phyloP scores from a whole-genome alignment of 2,329 filamentous ascomycete genomes.

The Scedosporium dehoogii region DNA sequence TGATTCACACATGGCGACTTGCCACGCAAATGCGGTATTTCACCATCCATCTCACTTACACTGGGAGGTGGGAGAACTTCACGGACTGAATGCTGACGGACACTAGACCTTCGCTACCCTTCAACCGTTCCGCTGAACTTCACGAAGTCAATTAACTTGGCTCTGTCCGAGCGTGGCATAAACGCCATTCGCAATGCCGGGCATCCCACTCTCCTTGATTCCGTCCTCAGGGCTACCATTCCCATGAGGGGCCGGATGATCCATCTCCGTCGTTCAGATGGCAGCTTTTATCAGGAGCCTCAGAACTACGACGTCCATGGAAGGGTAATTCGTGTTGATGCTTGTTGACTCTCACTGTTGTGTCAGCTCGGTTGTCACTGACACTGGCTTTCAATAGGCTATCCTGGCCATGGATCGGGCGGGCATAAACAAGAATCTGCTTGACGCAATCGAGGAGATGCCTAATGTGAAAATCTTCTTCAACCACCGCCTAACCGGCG shows the following conservation, averaged over 20 bases:
- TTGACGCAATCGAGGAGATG: slow-evolving; percentile 73
- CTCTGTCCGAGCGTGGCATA: slow-evolving; percentile 87
- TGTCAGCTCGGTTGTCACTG: neutral
- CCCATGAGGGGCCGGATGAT: slow-evolving; percentile 98
- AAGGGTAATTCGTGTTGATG: slow-evolving; percentile 46
- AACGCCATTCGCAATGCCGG: slow-evolving; percentile 70
- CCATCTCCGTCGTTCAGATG: slow-evolving; percentile 57
- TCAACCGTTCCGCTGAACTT: slow-evolving; percentile 83
- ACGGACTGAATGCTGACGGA: neutral
- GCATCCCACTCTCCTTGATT: slow-evolving; percentile 57
- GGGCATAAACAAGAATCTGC: slow-evolving; percentile 69
- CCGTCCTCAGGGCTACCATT: slow-evolving; percentile 68
- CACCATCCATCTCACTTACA: neutral
- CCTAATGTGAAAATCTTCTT: slow-evolving; percentile 90
- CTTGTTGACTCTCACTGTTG: too few relatives aligned
- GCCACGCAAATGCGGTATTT: neutral
- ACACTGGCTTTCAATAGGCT: slow-evolving; percentile 49
- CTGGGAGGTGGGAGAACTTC: neutral
- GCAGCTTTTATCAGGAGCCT: slow-evolving; percentile 65
- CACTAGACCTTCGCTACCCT: slow-evolving; percentile 72
- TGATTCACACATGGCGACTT: slow-evolving; percentile 9
- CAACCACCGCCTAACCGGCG: slow-evolving; percentile 85
- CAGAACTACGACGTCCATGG: slow-evolving; percentile 88
- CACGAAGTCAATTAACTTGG: slow-evolving; percentile 96
- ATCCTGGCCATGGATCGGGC: slow-evolving; percentile 82